Conservation (phyloP, 192 early-diverging fungal genomes). For the Backusella luteola region DNA sequence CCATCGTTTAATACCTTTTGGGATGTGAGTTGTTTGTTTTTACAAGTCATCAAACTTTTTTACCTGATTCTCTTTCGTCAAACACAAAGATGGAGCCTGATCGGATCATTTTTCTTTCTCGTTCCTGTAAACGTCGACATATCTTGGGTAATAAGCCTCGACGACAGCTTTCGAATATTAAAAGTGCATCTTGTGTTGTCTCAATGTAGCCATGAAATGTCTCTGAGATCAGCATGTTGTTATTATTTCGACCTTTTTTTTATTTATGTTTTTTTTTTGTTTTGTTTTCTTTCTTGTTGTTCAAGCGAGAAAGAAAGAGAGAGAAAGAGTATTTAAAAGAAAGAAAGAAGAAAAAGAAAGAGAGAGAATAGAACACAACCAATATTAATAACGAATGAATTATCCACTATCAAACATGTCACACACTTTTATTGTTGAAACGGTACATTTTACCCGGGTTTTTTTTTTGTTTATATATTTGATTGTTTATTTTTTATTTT, state of each 20-base stretch:
- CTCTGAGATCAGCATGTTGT: slow-evolving; percentile 21
- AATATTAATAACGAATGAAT: background rate
- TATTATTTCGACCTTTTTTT: background rate
- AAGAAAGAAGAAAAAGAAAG: background rate
- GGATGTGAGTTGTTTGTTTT: background rate
- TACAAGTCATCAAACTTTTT: background rate
- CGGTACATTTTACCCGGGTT: background rate
- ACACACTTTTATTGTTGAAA: background rate
- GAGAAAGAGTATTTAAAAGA: background rate
- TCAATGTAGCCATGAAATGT: slow-evolving; percentile 51
- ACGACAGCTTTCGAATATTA: slow-evolving; percentile 64
- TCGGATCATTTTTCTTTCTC: slow-evolving; percentile 52
- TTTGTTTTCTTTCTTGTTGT: background rate
- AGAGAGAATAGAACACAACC: background rate
- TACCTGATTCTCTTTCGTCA: slow-evolving; percentile 62
- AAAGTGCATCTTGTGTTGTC: slow-evolving; percentile 57
- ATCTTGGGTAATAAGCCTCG: slow-evolving; percentile 54
- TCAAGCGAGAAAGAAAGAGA: background rate
- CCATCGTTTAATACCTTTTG: slow-evolving; percentile 66
- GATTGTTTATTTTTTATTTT: background rate
- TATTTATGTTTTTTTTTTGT: background rate
- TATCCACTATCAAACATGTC: background rate
- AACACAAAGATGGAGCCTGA: slow-evolving; percentile 70
- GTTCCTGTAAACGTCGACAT: slow-evolving; percentile 53
- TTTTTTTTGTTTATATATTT: background rate